Evolutionary conservation across 768 basidiomycete genomes (phyloP).

Genomic region (Boletus fagicola): DNA sequence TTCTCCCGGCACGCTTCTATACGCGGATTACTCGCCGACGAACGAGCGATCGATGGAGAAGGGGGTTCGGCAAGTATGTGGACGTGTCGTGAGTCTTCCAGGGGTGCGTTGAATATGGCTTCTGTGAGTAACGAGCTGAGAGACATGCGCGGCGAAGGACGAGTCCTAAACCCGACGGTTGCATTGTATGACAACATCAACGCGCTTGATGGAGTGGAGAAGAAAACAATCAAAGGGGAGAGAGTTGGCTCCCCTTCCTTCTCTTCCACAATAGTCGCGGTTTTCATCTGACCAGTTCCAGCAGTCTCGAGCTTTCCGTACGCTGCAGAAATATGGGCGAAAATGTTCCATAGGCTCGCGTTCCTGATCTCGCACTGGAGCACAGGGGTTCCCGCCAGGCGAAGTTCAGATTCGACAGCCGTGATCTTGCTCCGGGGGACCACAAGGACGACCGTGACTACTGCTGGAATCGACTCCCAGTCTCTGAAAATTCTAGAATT

Average conservation of each 20-base stretch:
- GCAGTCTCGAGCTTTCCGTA: constrained; percentile 21
- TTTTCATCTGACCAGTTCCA: constrained; percentile 19
- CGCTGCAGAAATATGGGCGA: constrained; percentile 19
- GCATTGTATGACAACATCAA: constrained; percentile 15
- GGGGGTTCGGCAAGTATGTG: constrained; percentile 29
- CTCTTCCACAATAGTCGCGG: constrained; percentile 21
- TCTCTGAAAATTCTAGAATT: constrained; percentile 28
- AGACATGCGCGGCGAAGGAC: constrained; percentile 14
- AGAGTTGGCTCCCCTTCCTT: constrained; percentile 15
- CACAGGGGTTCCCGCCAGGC: constrained; percentile 21
- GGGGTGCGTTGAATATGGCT: constrained; percentile 21
- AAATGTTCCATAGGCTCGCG: constrained; percentile 14
- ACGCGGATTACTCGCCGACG: constrained; percentile 6
- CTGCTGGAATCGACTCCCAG: constrained; percentile 30
- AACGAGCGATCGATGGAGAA: neutral
- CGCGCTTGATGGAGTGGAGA: constrained; percentile 17
- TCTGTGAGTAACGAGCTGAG: neutral
- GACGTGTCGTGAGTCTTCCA: constrained; percentile 20
- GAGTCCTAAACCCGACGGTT: constrained; percentile 20
- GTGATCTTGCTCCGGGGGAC: constrained; percentile 31
- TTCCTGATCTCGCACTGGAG: constrained; percentile 27
- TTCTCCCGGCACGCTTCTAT: constrained; percentile 4
- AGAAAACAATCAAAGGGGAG: constrained; percentile 27
- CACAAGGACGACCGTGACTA: constrained; percentile 33
- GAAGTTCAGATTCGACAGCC: constrained; percentile 24